Percentiles rank a stretch among this genome's conserved stretches.
These are phyloP conservation scores for Fusarium sp. DNA, from an alignment of 2,329 filamentous ascomycete genomes.

Conservation along the genomic window DNA sequence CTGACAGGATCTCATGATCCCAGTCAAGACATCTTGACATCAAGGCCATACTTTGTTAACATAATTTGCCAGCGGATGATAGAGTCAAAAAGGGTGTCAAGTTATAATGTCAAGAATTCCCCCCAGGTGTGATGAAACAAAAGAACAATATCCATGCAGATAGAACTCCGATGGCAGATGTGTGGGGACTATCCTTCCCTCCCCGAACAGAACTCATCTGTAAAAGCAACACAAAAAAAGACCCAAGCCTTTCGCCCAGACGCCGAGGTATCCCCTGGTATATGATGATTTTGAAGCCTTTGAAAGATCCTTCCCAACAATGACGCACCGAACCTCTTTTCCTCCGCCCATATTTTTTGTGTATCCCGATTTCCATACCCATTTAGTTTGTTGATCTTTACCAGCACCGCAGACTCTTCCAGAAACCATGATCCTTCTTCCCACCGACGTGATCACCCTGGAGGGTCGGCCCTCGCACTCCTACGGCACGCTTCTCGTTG, in stretches of 20 bases:
- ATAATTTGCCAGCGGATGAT: neutral
- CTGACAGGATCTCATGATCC: neutral
- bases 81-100: slow-evolving; percentile 17
- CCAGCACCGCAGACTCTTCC: slow-evolving; percentile 68
- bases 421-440: slow-evolving; percentile 60
- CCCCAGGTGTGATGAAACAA: slow-evolving; percentile 12
- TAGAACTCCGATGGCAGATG: slow-evolving; percentile 35
- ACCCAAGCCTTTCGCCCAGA: slow-evolving; percentile 37
- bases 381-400: slow-evolving; percentile 46
- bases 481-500: slow-evolving; percentile 59
- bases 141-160: slow-evolving; percentile 25
- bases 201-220: slow-evolving; percentile 32
- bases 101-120: slow-evolving; percentile 17
- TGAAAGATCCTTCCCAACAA: slow-evolving; percentile 27
- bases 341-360: neutral
- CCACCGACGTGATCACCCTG: slow-evolving; percentile 57
- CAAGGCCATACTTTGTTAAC: neutral
- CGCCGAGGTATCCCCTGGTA: slow-evolving; percentile 48
- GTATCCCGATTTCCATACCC: neutral
- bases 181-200: slow-evolving; percentile 8
- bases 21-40: neutral
- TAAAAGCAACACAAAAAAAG: slow-evolving; percentile 8
- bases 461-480: slow-evolving; percentile 57
- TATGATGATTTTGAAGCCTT: slow-evolving; percentile 43
- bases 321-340: slow-evolving; percentile 11